phyloP scores from a whole-genome alignment of 805 yeast species.

The Ogataea siamensis region DNA sequence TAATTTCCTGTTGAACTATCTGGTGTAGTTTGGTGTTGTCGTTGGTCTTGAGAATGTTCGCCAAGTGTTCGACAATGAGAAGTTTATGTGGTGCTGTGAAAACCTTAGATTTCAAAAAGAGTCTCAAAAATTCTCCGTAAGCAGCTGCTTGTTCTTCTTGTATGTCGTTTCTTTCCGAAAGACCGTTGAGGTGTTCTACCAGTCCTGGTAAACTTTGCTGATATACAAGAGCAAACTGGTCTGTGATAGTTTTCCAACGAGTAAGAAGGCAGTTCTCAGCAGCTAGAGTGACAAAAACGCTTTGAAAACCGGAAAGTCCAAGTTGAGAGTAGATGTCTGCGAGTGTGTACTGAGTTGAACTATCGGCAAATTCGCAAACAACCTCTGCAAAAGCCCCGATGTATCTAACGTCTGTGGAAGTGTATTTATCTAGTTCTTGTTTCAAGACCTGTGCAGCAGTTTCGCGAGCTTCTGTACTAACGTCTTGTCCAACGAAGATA shows the following conservation, averaged over 20 bases:
- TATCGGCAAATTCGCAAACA: not conserved
- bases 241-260: constrained; percentile 10
- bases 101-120: constrained; percentile 28
- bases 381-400: constrained; percentile 1
- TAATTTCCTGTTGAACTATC: constrained; percentile 18
- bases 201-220: constrained; percentile 28
- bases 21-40: constrained; percentile 6
- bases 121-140: constrained; percentile 21
- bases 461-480: not conserved
- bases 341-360: not conserved
- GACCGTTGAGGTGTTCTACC: constrained; percentile 27
- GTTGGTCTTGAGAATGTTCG: constrained; percentile 21
- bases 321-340: constrained; percentile 21
- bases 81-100: constrained; percentile 33
- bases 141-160: constrained; percentile 13
- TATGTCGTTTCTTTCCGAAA: constrained; percentile 16
- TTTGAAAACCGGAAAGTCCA: constrained; percentile 26
- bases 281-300: constrained; percentile 27
- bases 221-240: constrained; percentile 28
- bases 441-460: not conserved
- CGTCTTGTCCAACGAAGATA: not conserved
- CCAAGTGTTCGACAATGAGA: constrained; percentile 3
- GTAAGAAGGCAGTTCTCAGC: constrained; percentile 21
- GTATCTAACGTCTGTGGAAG: not conserved
- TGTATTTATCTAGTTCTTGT: not conserved